Evolutionary conservation across 2,329 filamentous ascomycete species (phyloP), one percentile per base, ranked within the genome.

Genomic region (Ophiostoma ulmi): DNA sequence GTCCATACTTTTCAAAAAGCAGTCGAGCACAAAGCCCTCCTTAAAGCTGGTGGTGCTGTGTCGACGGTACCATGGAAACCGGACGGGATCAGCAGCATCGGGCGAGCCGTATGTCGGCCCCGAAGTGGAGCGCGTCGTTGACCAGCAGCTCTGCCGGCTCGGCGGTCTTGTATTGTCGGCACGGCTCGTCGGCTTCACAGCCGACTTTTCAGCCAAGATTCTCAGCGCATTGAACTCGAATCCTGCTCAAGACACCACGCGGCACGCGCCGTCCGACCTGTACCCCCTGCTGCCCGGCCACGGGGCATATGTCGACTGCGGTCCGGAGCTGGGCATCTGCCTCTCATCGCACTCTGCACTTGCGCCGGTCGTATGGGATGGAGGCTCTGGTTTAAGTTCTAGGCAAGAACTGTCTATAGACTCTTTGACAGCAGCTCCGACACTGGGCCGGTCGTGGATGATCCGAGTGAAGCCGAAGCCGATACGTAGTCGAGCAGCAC

Each of bases 181-280:
- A 7, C 77, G 80, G 22, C 77, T 82, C 70, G 79, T 77, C 31
- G 80, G 80, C 1, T 81, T 82, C 41, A 65, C 69, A 3, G 36
- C 13, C 20, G 31, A 17, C 22, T 67, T 69, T 31, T 66, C 58
- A 3, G 22, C 35, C 39, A 6, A 36, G 1, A 44, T 70, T 17
- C 48, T 70, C 4, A 1, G 6, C 5, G 39, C 31, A 3, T 35
- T 70, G 20, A 31, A 41, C 10, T 10, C 64, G 4, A 11, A 38
- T 4, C 26, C 26, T 17, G 7, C 1, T 11, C 22, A 17, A 7
- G 11, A 35, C 68, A 73, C 80, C 11, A 72, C 76, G 1, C 55
- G 11, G 2, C 67, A 58, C 1, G 11, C 58, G 0, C 79, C 79
- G 1, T 78, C 78, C 5, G 76, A 76, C 0, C 69, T 75, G 22